A percentile compares a stretch with the other conserved stretches of the same genome.
Evolutionary conservation across 176 grass and related monocot genomes (phyloP).

Genomic region (Pontederia crassipes): DNA sequence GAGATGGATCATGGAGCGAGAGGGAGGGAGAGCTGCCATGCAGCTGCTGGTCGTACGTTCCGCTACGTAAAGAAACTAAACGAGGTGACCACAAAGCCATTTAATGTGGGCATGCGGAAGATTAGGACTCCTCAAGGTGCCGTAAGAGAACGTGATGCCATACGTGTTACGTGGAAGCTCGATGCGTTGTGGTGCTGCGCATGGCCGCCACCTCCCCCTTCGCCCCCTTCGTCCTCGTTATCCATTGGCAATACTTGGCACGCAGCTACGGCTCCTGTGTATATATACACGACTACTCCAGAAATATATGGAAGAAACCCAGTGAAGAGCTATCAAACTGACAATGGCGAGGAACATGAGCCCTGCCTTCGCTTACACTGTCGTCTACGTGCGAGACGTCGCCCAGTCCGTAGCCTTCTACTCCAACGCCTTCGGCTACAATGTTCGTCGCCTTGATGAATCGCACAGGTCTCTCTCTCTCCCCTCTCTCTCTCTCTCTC

Average conservation of each 20-base stretch:
- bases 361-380: slow-evolving; percentile 40
- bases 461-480: slow-evolving; percentile 27
- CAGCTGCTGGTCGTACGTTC: no score
- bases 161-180: no score
- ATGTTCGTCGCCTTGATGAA: slow-evolving; percentile 54
- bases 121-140: no score
- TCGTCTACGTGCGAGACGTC: slow-evolving; percentile 57
- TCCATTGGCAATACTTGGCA: neutral
- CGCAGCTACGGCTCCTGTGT: neutral
- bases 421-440: slow-evolving; percentile 54
- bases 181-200: slow-evolving; percentile 2
- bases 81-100: no score
- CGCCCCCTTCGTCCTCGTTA: no score
- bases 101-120: no score
- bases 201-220: slow-evolving; percentile 37
- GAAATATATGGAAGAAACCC: no score
- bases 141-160: no score
- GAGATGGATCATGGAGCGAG: no score
- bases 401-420: slow-evolving; percentile 53
- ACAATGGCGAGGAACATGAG: slow-evolving; percentile 33
- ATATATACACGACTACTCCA: neutral
- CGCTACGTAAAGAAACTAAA: no score
- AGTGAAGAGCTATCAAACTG: neutral
- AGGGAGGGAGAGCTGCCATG: no score
- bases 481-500: neutral